phyloP scores from a whole-genome alignment of 2,329 filamentous ascomycete genomes.

The Clonostachys rosea region DNA sequence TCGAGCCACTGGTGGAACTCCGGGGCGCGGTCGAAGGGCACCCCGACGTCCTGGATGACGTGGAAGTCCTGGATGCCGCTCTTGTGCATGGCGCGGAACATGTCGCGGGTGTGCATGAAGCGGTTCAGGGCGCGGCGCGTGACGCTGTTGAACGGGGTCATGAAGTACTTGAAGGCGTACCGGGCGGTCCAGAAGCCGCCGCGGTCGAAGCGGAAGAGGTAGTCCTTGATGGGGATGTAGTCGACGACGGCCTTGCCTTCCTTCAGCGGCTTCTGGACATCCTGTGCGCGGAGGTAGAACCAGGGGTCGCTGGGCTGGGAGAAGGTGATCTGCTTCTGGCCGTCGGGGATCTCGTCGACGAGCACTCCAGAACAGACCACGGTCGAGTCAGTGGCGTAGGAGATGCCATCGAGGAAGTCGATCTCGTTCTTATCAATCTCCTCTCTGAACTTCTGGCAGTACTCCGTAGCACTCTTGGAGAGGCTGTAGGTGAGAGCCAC shows the following conservation, averaged over 20 bases:
- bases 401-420: conserved; percentile 67
- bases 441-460: conserved; percentile 36
- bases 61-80: conserved; percentile 55
- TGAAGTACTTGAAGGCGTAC: conserved; percentile 61
- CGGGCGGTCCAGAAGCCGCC: conserved; percentile 65
- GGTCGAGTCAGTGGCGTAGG: conserved; percentile 50
- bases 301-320: conserved; percentile 60
- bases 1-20: conserved; percentile 46
- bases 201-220: conserved; percentile 68
- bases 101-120: conserved; percentile 58
- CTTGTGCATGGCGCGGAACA: conserved; percentile 62
- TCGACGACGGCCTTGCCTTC: conserved; percentile 28
- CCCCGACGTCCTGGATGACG: conserved; percentile 60
- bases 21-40: conserved; percentile 34
- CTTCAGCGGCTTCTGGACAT: conserved; percentile 21
- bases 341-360: conserved; percentile 35
- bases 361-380: conserved; percentile 59
- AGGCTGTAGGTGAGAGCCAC: conserved; percentile 56
- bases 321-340: conserved; percentile 36
- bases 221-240: conserved; percentile 58
- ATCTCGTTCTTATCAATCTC: conserved; percentile 29
- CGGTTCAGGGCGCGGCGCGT: conserved; percentile 58
- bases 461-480: conserved; percentile 27
- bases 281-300: conserved; percentile 67
- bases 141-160: conserved; percentile 58